These are phyloP conservation scores for Cladosporium sp. DNA, from an alignment of 2,329 filamentous ascomycete genomes.

Conservation along the genomic window DNA sequence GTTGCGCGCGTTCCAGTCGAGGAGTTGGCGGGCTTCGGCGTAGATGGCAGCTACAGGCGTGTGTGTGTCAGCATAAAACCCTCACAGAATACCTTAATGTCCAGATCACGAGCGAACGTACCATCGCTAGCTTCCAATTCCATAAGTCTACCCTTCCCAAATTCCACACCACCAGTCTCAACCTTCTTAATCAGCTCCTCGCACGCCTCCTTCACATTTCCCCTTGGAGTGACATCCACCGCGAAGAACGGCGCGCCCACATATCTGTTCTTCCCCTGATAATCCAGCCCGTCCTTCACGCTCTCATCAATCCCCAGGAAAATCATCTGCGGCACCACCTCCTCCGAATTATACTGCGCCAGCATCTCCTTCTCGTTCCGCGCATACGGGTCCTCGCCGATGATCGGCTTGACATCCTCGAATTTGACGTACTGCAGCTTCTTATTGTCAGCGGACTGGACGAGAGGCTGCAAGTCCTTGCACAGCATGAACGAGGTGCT, in stretches of 20 bases:
- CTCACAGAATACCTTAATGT: neutral
- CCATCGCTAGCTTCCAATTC: constrained; percentile 62
- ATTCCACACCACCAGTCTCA: constrained; percentile 62
- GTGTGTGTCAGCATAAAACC: neutral
- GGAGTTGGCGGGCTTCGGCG: constrained; percentile 79
- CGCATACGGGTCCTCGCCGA: constrained; percentile 70
- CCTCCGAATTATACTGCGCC: constrained; percentile 69
- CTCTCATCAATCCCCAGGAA: constrained; percentile 82
- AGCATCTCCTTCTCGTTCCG: constrained; percentile 71
- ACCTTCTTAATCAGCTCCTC: constrained; percentile 60
- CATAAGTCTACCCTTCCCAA: constrained; percentile 67
- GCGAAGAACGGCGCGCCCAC: constrained; percentile 84
- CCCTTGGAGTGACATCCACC: constrained; percentile 75
- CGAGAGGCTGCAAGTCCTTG: constrained; percentile 73
- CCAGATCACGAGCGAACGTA: constrained; percentile 38
- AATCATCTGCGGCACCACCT: constrained; percentile 68
- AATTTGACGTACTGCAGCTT: constrained; percentile 68
- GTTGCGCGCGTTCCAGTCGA: constrained; percentile 94
- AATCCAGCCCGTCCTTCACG: constrained; percentile 55
- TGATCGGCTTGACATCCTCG: constrained; percentile 67
- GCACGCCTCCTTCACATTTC: constrained; percentile 61
- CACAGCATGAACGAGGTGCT: constrained; percentile 73
- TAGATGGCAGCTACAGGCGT: constrained; percentile 73
- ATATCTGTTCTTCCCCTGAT: constrained; percentile 66
- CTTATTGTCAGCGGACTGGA: constrained; percentile 33